Evolutionary conservation across 495 filamentous ascomycete genomes (phyloP).

Genomic region (Hyaloscypha hepaticicola): DNA sequence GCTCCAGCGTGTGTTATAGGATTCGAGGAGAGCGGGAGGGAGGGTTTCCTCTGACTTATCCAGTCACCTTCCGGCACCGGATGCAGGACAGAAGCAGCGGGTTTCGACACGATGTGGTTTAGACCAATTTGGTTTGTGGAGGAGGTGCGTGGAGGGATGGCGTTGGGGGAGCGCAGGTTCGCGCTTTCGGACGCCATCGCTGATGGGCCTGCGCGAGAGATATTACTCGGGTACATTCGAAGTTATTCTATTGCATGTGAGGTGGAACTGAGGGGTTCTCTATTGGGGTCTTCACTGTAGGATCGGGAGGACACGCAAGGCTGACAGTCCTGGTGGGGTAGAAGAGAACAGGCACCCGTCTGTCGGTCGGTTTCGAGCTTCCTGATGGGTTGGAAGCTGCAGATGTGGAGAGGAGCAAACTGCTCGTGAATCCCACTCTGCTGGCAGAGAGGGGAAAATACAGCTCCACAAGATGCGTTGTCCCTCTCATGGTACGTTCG

Average conservation of each 20-base stretch:
- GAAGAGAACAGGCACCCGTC: not conserved
- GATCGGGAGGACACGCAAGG: constrained; percentile 1
- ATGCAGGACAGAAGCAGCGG: constrained; percentile 41
- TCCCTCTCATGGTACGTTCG: not conserved
- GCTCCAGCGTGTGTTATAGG: constrained; percentile 15
- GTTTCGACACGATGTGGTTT: constrained; percentile 40
- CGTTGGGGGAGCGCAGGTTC: constrained; percentile 46
- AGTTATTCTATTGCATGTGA: not conserved
- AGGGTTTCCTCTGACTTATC: constrained; percentile 32
- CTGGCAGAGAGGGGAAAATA: not conserved
- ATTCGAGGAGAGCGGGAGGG: constrained; percentile 20
- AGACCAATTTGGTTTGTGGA: constrained; percentile 45
- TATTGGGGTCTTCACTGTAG: not conserved
- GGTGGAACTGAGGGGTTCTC: not conserved
- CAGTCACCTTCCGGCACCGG: constrained; percentile 58
- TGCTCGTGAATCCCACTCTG: not conserved
- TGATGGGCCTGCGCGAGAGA: constrained; percentile 13
- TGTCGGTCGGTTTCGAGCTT: not conserved
- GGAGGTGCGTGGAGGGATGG: constrained; percentile 72
- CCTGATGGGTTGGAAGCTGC: not conserved
- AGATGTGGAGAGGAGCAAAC: not conserved
- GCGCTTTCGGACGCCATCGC: constrained; percentile 15
- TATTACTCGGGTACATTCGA: constrained; percentile 20
- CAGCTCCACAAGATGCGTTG: not conserved
- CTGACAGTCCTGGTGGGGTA: not conserved